Conservation (phyloP, 306 rosid genomes). For the Cicer cuneatum region DNA sequence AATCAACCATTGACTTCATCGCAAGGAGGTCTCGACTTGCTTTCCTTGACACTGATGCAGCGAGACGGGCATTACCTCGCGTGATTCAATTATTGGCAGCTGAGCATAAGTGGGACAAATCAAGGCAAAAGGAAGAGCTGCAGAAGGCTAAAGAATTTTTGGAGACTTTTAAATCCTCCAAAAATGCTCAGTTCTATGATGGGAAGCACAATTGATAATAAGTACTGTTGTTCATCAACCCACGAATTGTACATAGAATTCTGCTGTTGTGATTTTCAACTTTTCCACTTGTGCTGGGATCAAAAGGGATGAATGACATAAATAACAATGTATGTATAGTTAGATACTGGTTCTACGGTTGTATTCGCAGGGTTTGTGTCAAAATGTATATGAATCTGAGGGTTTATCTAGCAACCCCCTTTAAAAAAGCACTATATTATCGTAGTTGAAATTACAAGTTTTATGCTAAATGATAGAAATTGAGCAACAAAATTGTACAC, state of each 20-base stretch:
- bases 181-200: conserved; percentile 80
- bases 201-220: conserved; percentile 72
- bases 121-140: conserved; percentile 72
- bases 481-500: no score
- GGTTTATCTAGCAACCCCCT: conserved; percentile 5
- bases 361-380: not conserved
- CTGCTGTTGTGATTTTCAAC: conserved; percentile 24
- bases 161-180: conserved; percentile 83
- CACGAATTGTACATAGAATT: not conserved
- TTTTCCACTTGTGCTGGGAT: conserved; percentile 2
- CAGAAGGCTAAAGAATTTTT: conserved; percentile 62
- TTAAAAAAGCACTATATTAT: not conserved
- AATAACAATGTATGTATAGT: not conserved
- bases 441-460: not conserved
- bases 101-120: conserved; percentile 84
- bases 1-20: conserved; percentile 85
- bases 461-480: no score
- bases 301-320: conserved; percentile 24
- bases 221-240: conserved; percentile 8
- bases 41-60: conserved; percentile 91
- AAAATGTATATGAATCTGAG: not conserved
- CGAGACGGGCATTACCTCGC: conserved; percentile 79
- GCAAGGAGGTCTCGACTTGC: conserved; percentile 89
- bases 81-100: conserved; percentile 73
- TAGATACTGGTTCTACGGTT: not conserved